Conservation (phyloP, 1,284 basidiomycete species). For the Irpex sp. region DNA sequence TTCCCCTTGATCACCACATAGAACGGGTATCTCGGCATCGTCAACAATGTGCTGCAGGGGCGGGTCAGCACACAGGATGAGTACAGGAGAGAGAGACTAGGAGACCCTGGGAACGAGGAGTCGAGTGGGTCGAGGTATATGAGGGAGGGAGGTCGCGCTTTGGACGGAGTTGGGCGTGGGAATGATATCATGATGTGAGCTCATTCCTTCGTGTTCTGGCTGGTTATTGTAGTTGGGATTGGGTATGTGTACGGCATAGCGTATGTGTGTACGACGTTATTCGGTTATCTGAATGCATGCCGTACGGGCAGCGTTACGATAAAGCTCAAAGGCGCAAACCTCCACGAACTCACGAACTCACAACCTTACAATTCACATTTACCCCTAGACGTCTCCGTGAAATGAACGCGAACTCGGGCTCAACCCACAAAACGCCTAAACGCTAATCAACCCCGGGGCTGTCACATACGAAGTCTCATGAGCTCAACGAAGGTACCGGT, state of each 20-base stretch:
- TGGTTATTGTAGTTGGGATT: no score
- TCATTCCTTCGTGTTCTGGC: no score
- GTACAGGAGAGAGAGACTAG: background rate
- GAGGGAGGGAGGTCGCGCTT: background rate
- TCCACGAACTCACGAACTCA: no score
- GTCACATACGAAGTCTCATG: background rate
- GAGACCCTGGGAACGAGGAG: background rate
- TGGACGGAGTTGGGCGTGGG: background rate
- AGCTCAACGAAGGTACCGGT: no score
- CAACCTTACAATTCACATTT: background rate
- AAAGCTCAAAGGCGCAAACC: no score
- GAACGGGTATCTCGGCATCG: constrained; percentile 39
- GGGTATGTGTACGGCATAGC: no score
- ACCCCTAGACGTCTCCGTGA: background rate
- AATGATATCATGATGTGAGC: background rate
- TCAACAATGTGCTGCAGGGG: background rate
- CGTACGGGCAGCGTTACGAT: no score
- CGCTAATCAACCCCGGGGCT: background rate
- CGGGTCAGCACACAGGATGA: background rate
- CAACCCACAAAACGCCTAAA: background rate
- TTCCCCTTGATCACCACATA: constrained; percentile 46
- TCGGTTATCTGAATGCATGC: no score
- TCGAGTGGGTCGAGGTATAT: background rate
- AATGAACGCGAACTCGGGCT: constrained; percentile 1
- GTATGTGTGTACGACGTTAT: no score